Conservation (phyloP, 306 rosid genomes). For the Oemleria cerasiformis region DNA sequence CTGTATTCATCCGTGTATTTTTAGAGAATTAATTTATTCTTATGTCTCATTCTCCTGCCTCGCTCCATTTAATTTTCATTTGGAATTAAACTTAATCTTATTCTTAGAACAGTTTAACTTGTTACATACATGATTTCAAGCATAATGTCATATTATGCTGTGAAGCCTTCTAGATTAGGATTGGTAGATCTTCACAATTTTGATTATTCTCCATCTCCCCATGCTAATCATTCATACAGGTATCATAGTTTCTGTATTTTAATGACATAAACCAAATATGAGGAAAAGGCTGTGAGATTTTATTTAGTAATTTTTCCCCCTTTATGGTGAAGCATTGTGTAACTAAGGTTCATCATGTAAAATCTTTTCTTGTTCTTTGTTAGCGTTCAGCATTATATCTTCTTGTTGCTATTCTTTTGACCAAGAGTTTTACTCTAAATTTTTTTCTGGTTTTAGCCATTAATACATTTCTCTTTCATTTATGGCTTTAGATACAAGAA, state of each 20-base stretch:
- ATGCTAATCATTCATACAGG: neutral
- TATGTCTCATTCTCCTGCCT: neutral
- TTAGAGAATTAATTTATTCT: conserved; percentile 13
- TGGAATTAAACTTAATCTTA: neutral
- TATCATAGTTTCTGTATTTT: neutral
- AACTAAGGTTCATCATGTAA: neutral
- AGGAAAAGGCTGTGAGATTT: neutral
- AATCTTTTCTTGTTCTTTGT: neutral
- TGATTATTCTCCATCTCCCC: neutral
- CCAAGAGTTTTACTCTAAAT: neutral
- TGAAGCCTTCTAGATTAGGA: neutral
- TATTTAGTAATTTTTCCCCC: neutral
- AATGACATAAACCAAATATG: neutral
- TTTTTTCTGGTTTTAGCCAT: conserved; percentile 12
- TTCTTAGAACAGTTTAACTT: neutral
- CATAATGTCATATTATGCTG: neutral
- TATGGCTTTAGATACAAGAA: conserved; percentile 86
- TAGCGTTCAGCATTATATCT: neutral
- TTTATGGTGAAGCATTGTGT: conserved; percentile 1
- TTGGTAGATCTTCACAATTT: neutral
- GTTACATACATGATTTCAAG: neutral
- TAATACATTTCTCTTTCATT: conserved; percentile 48
- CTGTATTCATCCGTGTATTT: neutral
- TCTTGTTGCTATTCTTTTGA: neutral
- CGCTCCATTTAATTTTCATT: neutral